Evolutionary conservation across 441 rosid species (phyloP), one percentile per base, ranked within the genome.

Genomic region (Croton setiger): DNA sequence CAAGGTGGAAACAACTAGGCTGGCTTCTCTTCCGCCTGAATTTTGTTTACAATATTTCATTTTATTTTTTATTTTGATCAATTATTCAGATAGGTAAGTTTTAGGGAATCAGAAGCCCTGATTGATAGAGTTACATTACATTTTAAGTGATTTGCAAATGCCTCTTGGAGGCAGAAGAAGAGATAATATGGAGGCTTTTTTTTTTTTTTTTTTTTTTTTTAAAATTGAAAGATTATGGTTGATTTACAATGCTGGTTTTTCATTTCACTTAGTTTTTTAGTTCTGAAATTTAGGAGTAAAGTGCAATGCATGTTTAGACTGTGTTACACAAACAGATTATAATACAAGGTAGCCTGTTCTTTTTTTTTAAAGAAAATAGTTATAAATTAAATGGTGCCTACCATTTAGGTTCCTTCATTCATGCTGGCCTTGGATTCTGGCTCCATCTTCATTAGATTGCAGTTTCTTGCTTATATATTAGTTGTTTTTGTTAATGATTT

Each of bases 1-100:
- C 60, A 69, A 64, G 77, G 63, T 56, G 58, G 20, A 57, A 63
- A 73, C 53, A 60, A 57, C 59, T 74, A 71, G 59, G 47, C 52
- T 53, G 36, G 2, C 49, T 20, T 18, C n/a, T 33, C 60, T 67
- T 27, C 4, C 18, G 23, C 67, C 56, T 5, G 67, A 73, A 56
- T 75, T 63, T 60, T 66, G 67, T 49, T 45, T 20, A 21, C 23
- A 37, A 17, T 10, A 2, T 35, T 60, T 5, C 3, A 27, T 37
- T 4, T n/a, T n/a, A n/a, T n/a, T 37, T 37, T 4, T 39, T 35
- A 11, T 49, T 48, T 56, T 17, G 45, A 3, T 3, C 37, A 2
- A 9, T 59, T 71, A 31, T 64, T 43, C 7, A 54, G 36, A 8
- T 57, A 68, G 64, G 31, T 60, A 45, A 64, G 37, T 18, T 37